A percentile compares a stretch with the other conserved stretches of the same genome.
Conservation (phyloP, 306 rosid genomes). For the Vigna mungo region DNA sequence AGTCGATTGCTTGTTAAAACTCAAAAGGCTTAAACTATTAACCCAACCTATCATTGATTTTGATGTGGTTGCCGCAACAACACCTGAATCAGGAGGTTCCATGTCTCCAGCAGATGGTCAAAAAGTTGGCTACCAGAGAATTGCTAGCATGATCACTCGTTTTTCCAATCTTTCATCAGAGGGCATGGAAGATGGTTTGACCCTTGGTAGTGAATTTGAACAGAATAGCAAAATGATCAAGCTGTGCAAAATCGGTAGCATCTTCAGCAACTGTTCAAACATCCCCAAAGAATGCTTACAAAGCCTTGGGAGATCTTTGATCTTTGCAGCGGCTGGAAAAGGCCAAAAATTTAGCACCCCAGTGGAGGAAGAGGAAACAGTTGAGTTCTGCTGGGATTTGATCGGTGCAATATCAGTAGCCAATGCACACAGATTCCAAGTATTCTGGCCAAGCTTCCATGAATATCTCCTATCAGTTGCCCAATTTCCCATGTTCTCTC, state of each 20-base stretch:
- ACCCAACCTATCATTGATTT: constrained; percentile 75
- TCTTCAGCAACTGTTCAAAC: constrained; percentile 68
- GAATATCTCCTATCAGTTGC: constrained; percentile 73
- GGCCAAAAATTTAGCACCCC: constrained; percentile 95
- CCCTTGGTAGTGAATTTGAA: constrained; percentile 80
- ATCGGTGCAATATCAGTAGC: constrained; percentile 62
- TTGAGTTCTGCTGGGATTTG: constrained; percentile 94
- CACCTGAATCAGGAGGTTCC: constrained; percentile 59
- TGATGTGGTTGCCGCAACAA: constrained; percentile 50
- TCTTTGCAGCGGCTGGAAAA: constrained; percentile 91
- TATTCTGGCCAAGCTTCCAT: constrained; percentile 79
- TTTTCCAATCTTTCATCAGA: constrained; percentile 70
- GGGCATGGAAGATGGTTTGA: constrained; percentile 62
- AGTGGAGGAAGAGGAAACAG: constrained; percentile 90
- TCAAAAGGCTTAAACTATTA: constrained; percentile 77
- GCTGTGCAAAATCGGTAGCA: constrained; percentile 75
- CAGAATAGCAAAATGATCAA: constrained; percentile 82
- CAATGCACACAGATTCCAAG: constrained; percentile 66
- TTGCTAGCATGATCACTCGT: constrained; percentile 57
- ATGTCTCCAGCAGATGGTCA: constrained; percentile 54
- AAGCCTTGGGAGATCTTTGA: constrained; percentile 76
- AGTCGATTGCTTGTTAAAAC: constrained; percentile 87
- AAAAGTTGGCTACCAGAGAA: constrained; percentile 51
- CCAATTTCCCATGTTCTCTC: constrained; percentile 87
- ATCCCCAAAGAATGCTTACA: constrained; percentile 71